Evolutionary conservation across 2,329 filamentous ascomycete genomes (phyloP).

Genomic region (Cordyceps militaris): DNA sequence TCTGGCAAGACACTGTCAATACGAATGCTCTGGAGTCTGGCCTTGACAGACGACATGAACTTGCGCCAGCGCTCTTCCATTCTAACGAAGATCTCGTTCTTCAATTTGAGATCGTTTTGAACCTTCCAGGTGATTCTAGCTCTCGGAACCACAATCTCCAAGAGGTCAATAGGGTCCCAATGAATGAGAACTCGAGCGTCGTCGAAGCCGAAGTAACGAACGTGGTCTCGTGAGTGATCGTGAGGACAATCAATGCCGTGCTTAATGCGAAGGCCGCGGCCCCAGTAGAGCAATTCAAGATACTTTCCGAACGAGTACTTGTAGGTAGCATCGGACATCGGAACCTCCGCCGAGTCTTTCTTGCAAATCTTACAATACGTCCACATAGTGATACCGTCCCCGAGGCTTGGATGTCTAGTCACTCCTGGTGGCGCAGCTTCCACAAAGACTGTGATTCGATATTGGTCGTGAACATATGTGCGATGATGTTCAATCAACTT

Average conservation of each 20-base stretch:
- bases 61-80: conserved; percentile 75
- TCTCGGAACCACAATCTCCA: conserved; percentile 89
- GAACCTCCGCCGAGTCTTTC: conserved; percentile 79
- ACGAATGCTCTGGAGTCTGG: conserved; percentile 78
- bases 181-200: conserved; percentile 83
- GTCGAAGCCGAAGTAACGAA: conserved; percentile 85
- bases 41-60: conserved; percentile 83
- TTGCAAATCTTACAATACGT: conserved; percentile 89
- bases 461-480: conserved; percentile 94
- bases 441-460: conserved; percentile 85
- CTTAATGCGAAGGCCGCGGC: conserved; percentile 67
- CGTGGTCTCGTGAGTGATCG: conserved; percentile 85
- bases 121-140: conserved; percentile 96
- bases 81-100: conserved; percentile 81
- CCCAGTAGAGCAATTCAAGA: conserved; percentile 96
- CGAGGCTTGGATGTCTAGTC: conserved; percentile 34
- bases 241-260: conserved; percentile 71
- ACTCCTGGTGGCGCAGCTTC: conserved; percentile 48
- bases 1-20: conserved; percentile 86
- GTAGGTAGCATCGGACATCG: conserved; percentile 92
- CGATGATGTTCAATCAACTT: conserved; percentile 89
- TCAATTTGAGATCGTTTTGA: conserved; percentile 82
- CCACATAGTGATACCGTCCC: conserved; percentile 85
- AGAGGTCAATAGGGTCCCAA: conserved; percentile 84
- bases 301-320: conserved; percentile 99